Evolutionary conservation across 805 yeast species (phyloP).

Genomic region (Metschnikowia picachoensis): DNA sequence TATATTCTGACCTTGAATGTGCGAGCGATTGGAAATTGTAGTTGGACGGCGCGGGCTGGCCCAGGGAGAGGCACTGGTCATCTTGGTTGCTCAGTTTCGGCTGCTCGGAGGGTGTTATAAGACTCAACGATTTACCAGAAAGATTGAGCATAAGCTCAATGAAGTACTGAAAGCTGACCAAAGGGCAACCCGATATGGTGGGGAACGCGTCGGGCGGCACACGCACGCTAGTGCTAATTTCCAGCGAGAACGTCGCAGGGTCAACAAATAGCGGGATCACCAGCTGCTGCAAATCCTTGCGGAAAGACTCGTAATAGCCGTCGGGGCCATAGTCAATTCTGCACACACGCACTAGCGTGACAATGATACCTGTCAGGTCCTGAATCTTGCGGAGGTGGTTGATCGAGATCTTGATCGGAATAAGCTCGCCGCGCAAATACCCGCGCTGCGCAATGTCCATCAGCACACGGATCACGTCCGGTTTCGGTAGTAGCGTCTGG

Average conservation of each 20-base stretch:
- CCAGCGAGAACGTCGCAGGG: slow-evolving; percentile 54
- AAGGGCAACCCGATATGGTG: slow-evolving; percentile 65
- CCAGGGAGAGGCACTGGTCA: slow-evolving; percentile 10
- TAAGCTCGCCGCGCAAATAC: slow-evolving; percentile 70
- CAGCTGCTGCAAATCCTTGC: slow-evolving; percentile 80
- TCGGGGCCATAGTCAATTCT: slow-evolving; percentile 56
- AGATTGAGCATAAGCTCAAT: slow-evolving; percentile 80
- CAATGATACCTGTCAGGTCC: slow-evolving; percentile 68
- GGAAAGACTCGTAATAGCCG: slow-evolving; percentile 62
- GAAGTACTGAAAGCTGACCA: slow-evolving; percentile 79
- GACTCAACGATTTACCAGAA: slow-evolving; percentile 50
- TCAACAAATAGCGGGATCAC: slow-evolving; percentile 77
- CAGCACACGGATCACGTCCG: slow-evolving; percentile 34
- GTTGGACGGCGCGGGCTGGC: slow-evolving; percentile 14
- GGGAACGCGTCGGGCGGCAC: slow-evolving; percentile 87
- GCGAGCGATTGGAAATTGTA: slow-evolving; percentile 21
- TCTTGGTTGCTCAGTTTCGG: slow-evolving; percentile 11
- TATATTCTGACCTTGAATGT: slow-evolving; percentile 41
- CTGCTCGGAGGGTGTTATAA: slow-evolving; percentile 22
- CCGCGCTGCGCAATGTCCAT: slow-evolving; percentile 56
- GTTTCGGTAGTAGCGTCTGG: slow-evolving; percentile 1
- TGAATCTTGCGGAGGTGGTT: slow-evolving; percentile 69
- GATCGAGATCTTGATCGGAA: slow-evolving; percentile 66
- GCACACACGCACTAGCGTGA: slow-evolving; percentile 78
- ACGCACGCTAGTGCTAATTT: slow-evolving; percentile 57